Percentiles rank a stretch among this genome's conserved stretches.
Conservation (phyloP, 2,329 filamentous ascomycete genomes). For the Knufia fluminis region DNA sequence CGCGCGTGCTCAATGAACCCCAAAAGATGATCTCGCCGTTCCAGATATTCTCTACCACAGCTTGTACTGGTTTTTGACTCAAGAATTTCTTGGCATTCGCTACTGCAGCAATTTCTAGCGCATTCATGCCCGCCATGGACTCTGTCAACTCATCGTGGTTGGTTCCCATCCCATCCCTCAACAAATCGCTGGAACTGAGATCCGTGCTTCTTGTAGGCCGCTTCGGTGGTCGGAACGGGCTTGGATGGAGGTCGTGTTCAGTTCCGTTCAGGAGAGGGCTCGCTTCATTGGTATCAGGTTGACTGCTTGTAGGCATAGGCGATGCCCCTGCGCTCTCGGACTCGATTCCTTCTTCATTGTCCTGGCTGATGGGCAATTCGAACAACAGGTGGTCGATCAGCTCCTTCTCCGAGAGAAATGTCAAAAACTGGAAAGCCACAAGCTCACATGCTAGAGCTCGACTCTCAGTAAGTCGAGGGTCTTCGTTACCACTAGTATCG, state of each 20-base stretch:
- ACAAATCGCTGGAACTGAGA: neutral
- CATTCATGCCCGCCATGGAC: conserved; percentile 70
- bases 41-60: conserved; percentile 77
- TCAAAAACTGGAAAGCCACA: conserved; percentile 53
- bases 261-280: conserved; percentile 2
- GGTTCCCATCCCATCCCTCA: conserved; percentile 33
- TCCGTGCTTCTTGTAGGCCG: conserved; percentile 10
- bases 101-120: conserved; percentile 75
- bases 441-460: conserved; percentile 52
- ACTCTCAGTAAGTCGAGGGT: conserved; percentile 48
- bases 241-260: neutral
- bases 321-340: neutral
- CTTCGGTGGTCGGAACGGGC: conserved; percentile 7
- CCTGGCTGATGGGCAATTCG: conserved; percentile 35
- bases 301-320: neutral
- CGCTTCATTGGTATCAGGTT: neutral
- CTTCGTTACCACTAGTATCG: conserved; percentile 39
- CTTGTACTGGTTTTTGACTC: conserved; percentile 69
- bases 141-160: conserved; percentile 55
- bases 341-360: conserved; percentile 4
- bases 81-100: conserved; percentile 77
- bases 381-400: conserved; percentile 49
- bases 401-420: conserved; percentile 46
- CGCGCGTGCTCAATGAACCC: conserved; percentile 64
- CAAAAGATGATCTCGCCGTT: conserved; percentile 80